phyloP scores from a whole-genome alignment of 1,284 basidiomycete genomes.

The Puccinia horiana region DNA sequence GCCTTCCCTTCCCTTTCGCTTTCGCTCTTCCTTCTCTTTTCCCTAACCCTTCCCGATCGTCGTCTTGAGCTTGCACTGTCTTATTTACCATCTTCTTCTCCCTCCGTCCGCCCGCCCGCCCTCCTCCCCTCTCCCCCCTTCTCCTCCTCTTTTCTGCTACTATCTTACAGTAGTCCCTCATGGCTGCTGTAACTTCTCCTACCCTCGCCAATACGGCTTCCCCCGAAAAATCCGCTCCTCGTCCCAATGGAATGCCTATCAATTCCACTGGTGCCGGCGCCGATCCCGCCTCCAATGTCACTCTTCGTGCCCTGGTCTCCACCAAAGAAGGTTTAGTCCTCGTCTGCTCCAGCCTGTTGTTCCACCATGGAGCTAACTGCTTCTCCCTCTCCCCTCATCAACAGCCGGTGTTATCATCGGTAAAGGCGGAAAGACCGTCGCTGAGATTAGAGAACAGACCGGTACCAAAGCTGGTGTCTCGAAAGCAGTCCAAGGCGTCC shows the following conservation, averaged over 20 bases:
- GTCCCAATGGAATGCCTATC: slow-evolving; percentile 39
- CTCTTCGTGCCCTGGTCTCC: slow-evolving; percentile 86
- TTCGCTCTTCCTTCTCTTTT: neutral
- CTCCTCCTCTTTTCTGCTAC: slow-evolving; percentile 22
- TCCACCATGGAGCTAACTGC: neutral
- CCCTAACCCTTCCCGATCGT: neutral
- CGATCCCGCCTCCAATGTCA: slow-evolving; percentile 61
- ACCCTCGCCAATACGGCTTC: slow-evolving; percentile 54
- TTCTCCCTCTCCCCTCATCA: neutral
- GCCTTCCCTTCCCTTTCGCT: neutral
- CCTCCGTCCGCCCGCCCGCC: neutral
- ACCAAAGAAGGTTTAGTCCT: slow-evolving; percentile 70
- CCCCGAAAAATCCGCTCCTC: slow-evolving; percentile 49
- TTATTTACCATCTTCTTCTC: neutral
- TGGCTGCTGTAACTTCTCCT: slow-evolving; percentile 46
- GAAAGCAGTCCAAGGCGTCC: slow-evolving; percentile 95
- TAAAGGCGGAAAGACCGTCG: slow-evolving; percentile 94
- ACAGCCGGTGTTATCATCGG: slow-evolving; percentile 62
- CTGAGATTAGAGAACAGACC: slow-evolving; percentile 88
- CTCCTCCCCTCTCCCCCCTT: neutral
- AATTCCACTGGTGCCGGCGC: slow-evolving; percentile 48
- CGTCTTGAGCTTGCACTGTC: too few species aligned
- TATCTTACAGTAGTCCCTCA: slow-evolving; percentile 16
- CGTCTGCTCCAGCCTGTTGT: neutral
- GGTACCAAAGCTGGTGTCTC: slow-evolving; percentile 97